Base-by-base conservation (phyloP, 1,139 yeast species). In the Suhomyces guaymorum region DNA sequence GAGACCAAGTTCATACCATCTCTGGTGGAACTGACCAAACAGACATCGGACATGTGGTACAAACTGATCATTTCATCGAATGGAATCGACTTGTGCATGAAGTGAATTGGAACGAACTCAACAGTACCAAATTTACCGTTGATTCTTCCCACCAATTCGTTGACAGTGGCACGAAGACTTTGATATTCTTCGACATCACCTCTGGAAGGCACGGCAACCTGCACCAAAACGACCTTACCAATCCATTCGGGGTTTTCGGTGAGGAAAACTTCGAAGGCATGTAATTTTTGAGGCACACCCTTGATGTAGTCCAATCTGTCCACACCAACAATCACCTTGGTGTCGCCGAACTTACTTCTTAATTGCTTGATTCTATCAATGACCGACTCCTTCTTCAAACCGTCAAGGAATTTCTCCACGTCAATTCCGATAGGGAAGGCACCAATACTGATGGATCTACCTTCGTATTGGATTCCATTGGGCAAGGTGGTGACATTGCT, bases 401-500 rank as follows among this genome's bases (percentile, higher is more conserved):
- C 97, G 26, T 82, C 88, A 10, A 82, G 68, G 58, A 94, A 94
- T 49, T 86, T 87, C 41, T 88, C 96, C 15, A 89, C 95, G 53
- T 94, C 98, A 44, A 94, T 92, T 40, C 99, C 99, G 50, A 94
- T 92, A 12, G 99, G 99, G 75, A 90, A 92, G 0, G 97, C 97
- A 12, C 97, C 96, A 23, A 92, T 90, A 19, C 80, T 80, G 29
- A 92, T 94, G 40, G 78, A 78, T 34, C 92, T 70, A 19, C 89
- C 88, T 34, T 80, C 70, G 56, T 75, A 88, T 47, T 84, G 82
- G 19, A 92, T 88, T 11, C 97, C 96, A 49, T 90, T 92, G 5
- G 98, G 98, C 41, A 87, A 70, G 0, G 97, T 89, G 30, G 81
- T 82, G 11, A 89, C 82, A 42, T 85, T 76, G 11, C 67, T 54